Percentiles rank a stretch among this genome's conserved stretches.
These are phyloP conservation scores for Parastagonospora nodorum DNA, from an alignment of 2,329 filamentous ascomycete genomes.

Conservation along the genomic window DNA sequence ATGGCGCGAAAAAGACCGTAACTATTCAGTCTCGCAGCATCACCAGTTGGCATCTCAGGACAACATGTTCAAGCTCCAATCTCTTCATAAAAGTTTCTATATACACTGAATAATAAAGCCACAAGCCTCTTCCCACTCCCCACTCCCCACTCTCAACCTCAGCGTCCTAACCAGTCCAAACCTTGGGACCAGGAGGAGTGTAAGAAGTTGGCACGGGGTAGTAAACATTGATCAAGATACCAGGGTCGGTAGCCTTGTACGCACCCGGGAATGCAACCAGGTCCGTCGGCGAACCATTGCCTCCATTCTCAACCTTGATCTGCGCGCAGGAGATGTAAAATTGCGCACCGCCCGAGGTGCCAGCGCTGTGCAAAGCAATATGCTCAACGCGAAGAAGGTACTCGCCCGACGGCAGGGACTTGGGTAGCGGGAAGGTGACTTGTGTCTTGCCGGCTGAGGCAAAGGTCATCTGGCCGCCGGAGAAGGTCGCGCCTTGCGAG, in stretches of 20 bases:
- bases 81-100: too few species aligned
- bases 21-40: too few species aligned
- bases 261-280: constrained; percentile 49
- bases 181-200: constrained; percentile 24
- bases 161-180: constrained; percentile 20
- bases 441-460: constrained; percentile 9
- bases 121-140: not conserved
- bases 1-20: too few species aligned
- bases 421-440: constrained; percentile 47
- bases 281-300: constrained; percentile 41
- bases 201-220: constrained; percentile 27
- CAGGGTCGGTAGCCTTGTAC: constrained; percentile 30
- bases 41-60: too few species aligned
- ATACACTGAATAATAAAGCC: too few species aligned
- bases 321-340: constrained; percentile 55
- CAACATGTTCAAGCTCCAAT: too few species aligned
- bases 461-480: constrained; percentile 8
- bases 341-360: constrained; percentile 37
- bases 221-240: constrained; percentile 36
- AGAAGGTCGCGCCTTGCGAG: constrained; percentile 17
- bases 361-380: constrained; percentile 51
- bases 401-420: constrained; percentile 48
- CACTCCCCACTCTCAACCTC: not conserved
- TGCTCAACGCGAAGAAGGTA: constrained; percentile 56
- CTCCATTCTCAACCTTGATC: constrained; percentile 48